Base-by-base conservation (phyloP, 2,329 filamentous ascomycete genomes). In the Pezicula neosporulosa region DNA sequence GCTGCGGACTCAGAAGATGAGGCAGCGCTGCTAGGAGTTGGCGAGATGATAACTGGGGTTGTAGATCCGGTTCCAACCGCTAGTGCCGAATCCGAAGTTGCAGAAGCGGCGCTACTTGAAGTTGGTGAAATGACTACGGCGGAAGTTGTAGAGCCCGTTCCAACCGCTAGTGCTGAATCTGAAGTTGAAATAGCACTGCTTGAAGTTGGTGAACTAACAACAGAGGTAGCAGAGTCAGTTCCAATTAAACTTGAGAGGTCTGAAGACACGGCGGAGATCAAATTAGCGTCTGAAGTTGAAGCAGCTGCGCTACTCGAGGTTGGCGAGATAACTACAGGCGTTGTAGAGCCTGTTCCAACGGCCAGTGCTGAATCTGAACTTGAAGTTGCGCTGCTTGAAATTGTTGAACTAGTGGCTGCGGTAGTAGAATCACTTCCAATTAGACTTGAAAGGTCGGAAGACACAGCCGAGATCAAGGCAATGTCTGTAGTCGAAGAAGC, bases 1-100 rank as follows among this genome's bases (percentile, higher is more conserved):
- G 44, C 48, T 2, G 55, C 42, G 7, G 54, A 43, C 13, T 48
- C 48, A 16, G 44, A 18, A 8, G 48, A 27, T 6, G 50, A n/a
- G 15, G 41, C 15, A 36, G 44, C 19, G 4, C 53, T 16, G 41
- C 37, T 28, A 15, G 33, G 48, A 4, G 28, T 60, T 18, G 59
- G 59, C 21, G 37, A 39, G 24, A 61, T 24, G 9, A 59, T 35
- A 15, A 45, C 33, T 2, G 43, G 33, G 12, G 55, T 54, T 4
- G 48, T 38, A 7, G 48, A 48, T 15, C 57, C 53, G 18, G 52
- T 57, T 2, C 56, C 52, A 13, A 47, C 48, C 16, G 51, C 50
- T 13, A 52, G 50, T 6, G 38, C 33, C 7, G 49, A 44, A 3
- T 48, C 33, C 7, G 39, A 30, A 27, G 51, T 47, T 28, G 41